Base-by-base conservation (phyloP, 169 alveolate genomes). In the Besnoitia besnoiti region DNA sequence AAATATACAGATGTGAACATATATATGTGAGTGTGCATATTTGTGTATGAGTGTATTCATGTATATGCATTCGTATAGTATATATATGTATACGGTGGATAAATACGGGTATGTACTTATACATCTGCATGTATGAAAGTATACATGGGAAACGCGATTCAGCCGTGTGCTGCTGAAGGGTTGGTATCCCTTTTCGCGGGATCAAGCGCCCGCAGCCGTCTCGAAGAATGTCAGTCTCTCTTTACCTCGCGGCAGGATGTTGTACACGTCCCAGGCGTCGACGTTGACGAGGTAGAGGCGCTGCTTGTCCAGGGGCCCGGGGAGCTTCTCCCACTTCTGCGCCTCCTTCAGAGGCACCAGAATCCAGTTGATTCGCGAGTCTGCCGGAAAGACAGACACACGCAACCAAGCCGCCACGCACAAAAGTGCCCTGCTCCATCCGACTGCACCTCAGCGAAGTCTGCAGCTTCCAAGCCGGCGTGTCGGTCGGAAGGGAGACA, bases 301-400 rank as follows among this genome's bases (percentile, higher is more conserved):
- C 82, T 73, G 82, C 82, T 73, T 73, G 46, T 73, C 82, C 44
- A 73, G 82, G 21, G 21, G 47, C 3, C 82, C 82, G 0, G 82
- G 82, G 39, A 73, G 82, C 47, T 24, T 12, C 40, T 21, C 82
- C 82, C 82, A 73, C 46, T 73, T 73, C 82, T 73, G 82, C 12
- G 82, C 82, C 21, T 73, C 82, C 12, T 27, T 24, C 2, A 73
- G 82, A 10, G 82, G 82, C 16, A 73, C 24, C 47, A 73, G n/a
- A 4, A 73, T n/a, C 82, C 82, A 73, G 24, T n/a, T 73, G 82
- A 73, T 73, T 7, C 82, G 5, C n/a, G 16, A 27, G 46, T 73
- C 82, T 73, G 82, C n/a, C 12, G 79, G 79, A 62, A 62, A 62
- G 12, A 49, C 55, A 49, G 14, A 49, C 24, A 49, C n/a, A n/a